Percentiles rank a stretch among this genome's conserved stretches.
These are phyloP conservation scores for Cadophora gregata DNA, from an alignment of 2,329 filamentous ascomycete species.

Conservation along the genomic window DNA sequence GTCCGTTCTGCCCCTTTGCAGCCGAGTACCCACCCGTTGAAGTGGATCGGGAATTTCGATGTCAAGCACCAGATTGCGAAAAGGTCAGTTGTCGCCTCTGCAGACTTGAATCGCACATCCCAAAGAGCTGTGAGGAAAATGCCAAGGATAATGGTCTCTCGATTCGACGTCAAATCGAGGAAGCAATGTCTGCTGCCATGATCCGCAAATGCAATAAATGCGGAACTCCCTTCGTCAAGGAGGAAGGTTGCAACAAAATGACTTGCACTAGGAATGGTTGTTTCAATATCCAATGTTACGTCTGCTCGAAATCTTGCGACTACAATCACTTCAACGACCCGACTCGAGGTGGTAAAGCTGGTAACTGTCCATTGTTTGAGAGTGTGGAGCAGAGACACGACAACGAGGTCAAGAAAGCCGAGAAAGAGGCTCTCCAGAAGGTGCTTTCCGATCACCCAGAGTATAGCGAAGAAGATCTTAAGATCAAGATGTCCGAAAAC, in stretches of 20 bases:
- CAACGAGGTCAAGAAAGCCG: conserved; percentile 66
- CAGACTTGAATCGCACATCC: conserved; percentile 71
- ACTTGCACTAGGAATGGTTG: conserved; percentile 64
- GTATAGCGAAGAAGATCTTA: conserved; percentile 61
- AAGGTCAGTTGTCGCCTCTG: conserved; percentile 73
- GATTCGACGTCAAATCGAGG: conserved; percentile 73
- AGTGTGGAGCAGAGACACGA: conserved; percentile 63
- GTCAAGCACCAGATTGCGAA: conserved; percentile 68
- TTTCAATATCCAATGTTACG: conserved; percentile 65
- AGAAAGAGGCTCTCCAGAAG: conserved; percentile 60
- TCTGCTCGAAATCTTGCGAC: conserved; percentile 69
- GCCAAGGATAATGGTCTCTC: conserved; percentile 63
- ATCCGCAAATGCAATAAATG: conserved; percentile 77
- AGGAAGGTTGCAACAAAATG: conserved; percentile 85
- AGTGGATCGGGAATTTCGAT: conserved; percentile 75
- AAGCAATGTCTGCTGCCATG: conserved; percentile 82
- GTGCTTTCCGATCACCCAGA: conserved; percentile 64
- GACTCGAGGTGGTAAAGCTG: conserved; percentile 52
- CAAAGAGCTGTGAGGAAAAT: conserved; percentile 72
- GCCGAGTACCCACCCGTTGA: conserved; percentile 73
- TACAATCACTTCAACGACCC: conserved; percentile 75
- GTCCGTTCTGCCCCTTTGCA: conserved; percentile 83
- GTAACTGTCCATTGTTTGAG: conserved; percentile 74
- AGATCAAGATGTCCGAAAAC: conserved; percentile 62
- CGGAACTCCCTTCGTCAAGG: conserved; percentile 73